Percentiles rank a stretch among this genome's conserved stretches.
phyloP scores from a whole-genome alignment of 495 filamentous ascomycete genomes.

The Talaromyces liani region DNA sequence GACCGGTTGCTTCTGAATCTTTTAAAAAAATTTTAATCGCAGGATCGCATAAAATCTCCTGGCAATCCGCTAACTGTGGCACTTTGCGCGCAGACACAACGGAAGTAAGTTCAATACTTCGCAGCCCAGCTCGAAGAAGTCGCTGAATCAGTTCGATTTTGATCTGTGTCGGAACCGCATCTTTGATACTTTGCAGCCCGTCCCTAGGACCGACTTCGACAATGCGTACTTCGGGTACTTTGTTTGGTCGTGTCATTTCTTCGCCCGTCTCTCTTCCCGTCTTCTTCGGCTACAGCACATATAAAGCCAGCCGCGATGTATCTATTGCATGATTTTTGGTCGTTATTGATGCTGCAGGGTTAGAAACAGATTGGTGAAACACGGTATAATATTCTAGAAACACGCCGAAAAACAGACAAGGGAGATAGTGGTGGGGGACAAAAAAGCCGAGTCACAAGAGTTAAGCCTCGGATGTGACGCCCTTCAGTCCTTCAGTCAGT shows the following conservation, averaged over 20 bases:
- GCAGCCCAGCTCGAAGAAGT: conserved; percentile 22
- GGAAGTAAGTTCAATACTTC: conserved; percentile 35
- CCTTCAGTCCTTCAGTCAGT: neutral
- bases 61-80: conserved; percentile 36
- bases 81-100: conserved; percentile 35
- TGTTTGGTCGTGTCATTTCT: conserved; percentile 1
- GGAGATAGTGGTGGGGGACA: neutral
- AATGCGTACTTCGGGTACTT: conserved; percentile 22
- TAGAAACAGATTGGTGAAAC: neutral
- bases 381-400: neutral
- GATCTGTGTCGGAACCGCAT: conserved; percentile 23
- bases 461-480: neutral
- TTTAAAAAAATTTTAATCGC: conserved; percentile 8
- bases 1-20: neutral
- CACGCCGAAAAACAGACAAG: neutral
- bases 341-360: neutral
- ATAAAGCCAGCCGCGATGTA: neutral
- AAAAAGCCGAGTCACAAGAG: neutral
- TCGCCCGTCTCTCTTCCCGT: neutral
- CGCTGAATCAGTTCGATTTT: conserved; percentile 35
- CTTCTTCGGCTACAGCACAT: neutral
- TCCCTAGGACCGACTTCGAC: conserved; percentile 43
- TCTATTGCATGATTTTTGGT: neutral
- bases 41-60: conserved; percentile 18
- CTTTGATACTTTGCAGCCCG: conserved; percentile 35